Evolutionary conservation across 768 basidiomycete species (phyloP).

Genomic region (Amanita fuliginea): DNA sequence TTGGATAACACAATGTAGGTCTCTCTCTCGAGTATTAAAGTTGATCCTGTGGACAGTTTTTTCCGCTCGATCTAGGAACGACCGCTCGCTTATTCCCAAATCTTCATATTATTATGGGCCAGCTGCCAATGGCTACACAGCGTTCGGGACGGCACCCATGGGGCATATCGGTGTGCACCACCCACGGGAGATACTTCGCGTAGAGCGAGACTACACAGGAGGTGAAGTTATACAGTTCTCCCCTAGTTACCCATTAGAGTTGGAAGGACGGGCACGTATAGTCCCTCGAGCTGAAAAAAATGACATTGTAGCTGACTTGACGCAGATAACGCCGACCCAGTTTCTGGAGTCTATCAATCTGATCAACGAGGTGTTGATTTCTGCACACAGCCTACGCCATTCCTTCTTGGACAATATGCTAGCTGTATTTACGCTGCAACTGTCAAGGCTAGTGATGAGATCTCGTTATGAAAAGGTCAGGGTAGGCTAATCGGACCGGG

Average conservation of each 20-base stretch:
- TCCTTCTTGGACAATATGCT: conserved; percentile 73
- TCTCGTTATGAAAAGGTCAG: conserved; percentile 79
- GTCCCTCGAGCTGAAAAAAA: not conserved
- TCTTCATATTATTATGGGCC: conserved; percentile 83
- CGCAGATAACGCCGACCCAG: conserved; percentile 80
- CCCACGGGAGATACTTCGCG: conserved; percentile 82
- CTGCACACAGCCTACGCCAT: conserved; percentile 69
- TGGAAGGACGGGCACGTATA: conserved; percentile 77
- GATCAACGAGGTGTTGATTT: conserved; percentile 81
- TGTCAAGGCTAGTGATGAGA: conserved; percentile 54
- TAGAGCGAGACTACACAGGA: conserved; percentile 87
- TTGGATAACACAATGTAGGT: conserved; percentile 34
- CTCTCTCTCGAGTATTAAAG: not conserved
- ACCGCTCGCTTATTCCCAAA: conserved; percentile 51
- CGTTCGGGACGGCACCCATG: conserved; percentile 69
- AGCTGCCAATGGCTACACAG: conserved; percentile 61
- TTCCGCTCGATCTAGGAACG: conserved; percentile 14
- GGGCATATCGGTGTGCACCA: conserved; percentile 85
- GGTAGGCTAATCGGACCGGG: conserved; percentile 4
- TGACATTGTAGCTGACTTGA: not conserved
- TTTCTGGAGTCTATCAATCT: conserved; percentile 86
- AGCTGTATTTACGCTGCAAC: conserved; percentile 70
- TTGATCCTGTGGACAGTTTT: not conserved
- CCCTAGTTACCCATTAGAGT: conserved; percentile 79
- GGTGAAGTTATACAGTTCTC: conserved; percentile 91